Percentiles rank a stretch among this genome's conserved stretches.
phyloP scores from a whole-genome alignment of 306 rosid genomes.

The Prunus fruticosa region DNA sequence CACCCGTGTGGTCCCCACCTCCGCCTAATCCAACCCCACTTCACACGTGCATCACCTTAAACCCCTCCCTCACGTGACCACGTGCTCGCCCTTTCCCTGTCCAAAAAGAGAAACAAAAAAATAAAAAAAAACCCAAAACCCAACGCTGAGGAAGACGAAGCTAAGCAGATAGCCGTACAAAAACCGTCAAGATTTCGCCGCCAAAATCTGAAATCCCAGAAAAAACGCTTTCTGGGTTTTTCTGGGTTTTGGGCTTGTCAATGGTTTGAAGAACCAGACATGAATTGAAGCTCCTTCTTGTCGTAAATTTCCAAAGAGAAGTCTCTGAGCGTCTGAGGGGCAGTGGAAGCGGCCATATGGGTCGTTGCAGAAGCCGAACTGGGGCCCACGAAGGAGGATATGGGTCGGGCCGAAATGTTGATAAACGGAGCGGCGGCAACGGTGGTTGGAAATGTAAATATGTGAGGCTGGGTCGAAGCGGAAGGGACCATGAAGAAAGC shows the following conservation, averaged over 20 bases:
- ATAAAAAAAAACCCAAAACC: neutral
- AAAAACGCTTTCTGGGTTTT: neutral
- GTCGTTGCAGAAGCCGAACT: neutral
- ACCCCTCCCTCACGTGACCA: slow-evolving; percentile 49
- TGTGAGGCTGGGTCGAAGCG: slow-evolving; percentile 41
- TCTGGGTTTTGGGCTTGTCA: slow-evolving; percentile 19
- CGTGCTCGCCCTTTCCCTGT: slow-evolving; percentile 37
- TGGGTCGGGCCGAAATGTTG: slow-evolving; percentile 41
- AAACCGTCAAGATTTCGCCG: neutral
- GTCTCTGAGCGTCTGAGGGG: slow-evolving; percentile 52
- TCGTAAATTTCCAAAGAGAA: slow-evolving; percentile 72
- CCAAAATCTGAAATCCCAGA: neutral
- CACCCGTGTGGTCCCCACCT: slow-evolving; percentile 32
- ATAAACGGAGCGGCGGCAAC: slow-evolving; percentile 18
- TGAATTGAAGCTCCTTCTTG: slow-evolving; percentile 67
- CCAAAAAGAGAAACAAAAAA: too few relatives aligned
- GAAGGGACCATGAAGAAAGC: slow-evolving; percentile 53
- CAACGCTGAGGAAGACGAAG: neutral
- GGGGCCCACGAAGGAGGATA: slow-evolving; percentile 53
- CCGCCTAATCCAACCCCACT: slow-evolving; percentile 34
- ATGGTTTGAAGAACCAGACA: slow-evolving; percentile 48
- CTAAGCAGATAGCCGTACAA: neutral
- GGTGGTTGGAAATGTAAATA: slow-evolving; percentile 42
- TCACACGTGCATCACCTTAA: slow-evolving; percentile 27
- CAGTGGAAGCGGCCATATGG: slow-evolving; percentile 8